A percentile compares a stretch with the other conserved stretches of the same genome.
Conservation (phyloP, 2,329 filamentous ascomycete species). For the Penicillium sp. region DNA sequence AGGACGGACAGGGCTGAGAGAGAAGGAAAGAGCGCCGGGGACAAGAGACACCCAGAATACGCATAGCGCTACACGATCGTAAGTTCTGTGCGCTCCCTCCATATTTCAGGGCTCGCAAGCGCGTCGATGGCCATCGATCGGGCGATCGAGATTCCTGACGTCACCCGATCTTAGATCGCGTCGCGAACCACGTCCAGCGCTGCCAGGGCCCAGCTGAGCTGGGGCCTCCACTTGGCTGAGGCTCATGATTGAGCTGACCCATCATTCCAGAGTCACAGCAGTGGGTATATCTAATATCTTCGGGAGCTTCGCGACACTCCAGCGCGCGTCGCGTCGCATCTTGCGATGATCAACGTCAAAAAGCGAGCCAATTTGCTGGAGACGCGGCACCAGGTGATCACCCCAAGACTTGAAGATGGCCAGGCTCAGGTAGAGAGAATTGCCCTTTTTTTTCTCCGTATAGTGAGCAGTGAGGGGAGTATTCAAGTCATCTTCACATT, state of each 20-base stretch:
- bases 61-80: background rate
- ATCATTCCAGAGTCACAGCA: background rate
- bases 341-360: no score
- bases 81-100: background rate
- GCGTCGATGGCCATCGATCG: slow-evolving; percentile 19
- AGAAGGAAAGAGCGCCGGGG: background rate
- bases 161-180: slow-evolving; percentile 17
- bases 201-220: background rate
- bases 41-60: background rate
- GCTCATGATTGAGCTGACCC: background rate
- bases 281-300: no score
- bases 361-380: no score
- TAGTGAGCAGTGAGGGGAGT: no score
- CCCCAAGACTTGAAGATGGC: no score
- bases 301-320: no score
- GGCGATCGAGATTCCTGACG: slow-evolving; percentile 26
- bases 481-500: no score
- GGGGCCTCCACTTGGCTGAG: background rate
- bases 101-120: slow-evolving; percentile 8
- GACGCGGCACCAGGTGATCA: no score
- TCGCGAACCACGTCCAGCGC: background rate
- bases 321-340: no score
- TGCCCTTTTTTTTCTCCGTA: no score
- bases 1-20: background rate
- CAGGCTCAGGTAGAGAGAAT: no score